Base-by-base conservation (phyloP, 1,284 basidiomycete genomes). In the Leccinum laetum region DNA sequence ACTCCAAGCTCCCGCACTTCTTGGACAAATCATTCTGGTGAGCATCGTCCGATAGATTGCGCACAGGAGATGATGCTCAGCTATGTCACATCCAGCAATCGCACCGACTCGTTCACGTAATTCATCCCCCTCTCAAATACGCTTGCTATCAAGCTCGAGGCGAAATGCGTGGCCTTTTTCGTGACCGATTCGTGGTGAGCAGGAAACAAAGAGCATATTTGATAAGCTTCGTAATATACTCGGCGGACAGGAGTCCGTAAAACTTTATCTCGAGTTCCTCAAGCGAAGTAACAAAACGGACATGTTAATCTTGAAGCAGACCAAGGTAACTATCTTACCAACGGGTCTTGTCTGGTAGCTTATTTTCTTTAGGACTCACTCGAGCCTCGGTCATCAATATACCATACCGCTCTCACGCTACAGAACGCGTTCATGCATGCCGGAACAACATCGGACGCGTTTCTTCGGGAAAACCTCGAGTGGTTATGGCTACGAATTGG, bases 401-500 rank as follows among this genome's bases (percentile, higher is more conserved):
- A 96, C 76, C 96, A 99, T 80, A 95, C 93, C 6, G 95, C 96
- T 9, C 86, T 99, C 68, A 96, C 95, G 4, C 86, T 99, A 65
- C 93, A 96, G 76, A 98, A 99, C 76, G 95, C 96, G 2, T 98
- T 96, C 77, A 96, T 96, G 86, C 90, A 97, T 75, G 90, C 96
- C 26, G 96, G 96, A 58, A 99, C 96, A 1, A 95, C 95, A 0
- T 96, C 95, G 2, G 96, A 99, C 72, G 77, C 86, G 44, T 99
- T 98, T 83, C 81, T 99, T 32, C 89, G 95, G 10, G 94, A 97
- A 64, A 98, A 98, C 76, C 84, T 99, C 58, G 96, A 97, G 75
- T 99, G 95, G 95, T 86, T 99, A 85, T 94, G 66, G 96, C 96
- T 2, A 92, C 91, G 52, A 98, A 99, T 76, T 99, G 96, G 96